Evolutionary conservation across 2,329 filamentous ascomycete species (phyloP).

Genomic region (Cercospora berteroae): DNA sequence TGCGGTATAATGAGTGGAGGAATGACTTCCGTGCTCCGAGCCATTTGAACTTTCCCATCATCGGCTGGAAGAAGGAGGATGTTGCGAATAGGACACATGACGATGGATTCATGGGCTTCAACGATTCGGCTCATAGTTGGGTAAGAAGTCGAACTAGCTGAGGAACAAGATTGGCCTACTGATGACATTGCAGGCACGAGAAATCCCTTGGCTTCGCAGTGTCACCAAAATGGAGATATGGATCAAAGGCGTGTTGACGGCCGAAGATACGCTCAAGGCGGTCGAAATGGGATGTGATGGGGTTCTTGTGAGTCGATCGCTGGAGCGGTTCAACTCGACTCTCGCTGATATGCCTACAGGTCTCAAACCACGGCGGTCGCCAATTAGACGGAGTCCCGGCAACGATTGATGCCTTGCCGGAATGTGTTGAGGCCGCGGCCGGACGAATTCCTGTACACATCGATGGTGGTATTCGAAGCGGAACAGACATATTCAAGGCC

Average conservation of each 20-base stretch:
- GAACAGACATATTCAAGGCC: slow-evolving; percentile 59
- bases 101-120: slow-evolving; percentile 31
- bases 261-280: slow-evolving; percentile 45
- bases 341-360: neutral
- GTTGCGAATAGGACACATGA: slow-evolving; percentile 34
- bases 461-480: slow-evolving; percentile 59
- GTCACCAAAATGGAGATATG: slow-evolving; percentile 52
- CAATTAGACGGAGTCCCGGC: slow-evolving; percentile 58
- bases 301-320: slow-evolving; percentile 35
- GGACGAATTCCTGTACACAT: slow-evolving; percentile 59
- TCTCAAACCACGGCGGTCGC: slow-evolving; percentile 54
- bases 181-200: slow-evolving; percentile 22
- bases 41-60: slow-evolving; percentile 26
- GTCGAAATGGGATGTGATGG: slow-evolving; percentile 45
- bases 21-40: slow-evolving; percentile 48
- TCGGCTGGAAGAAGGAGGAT: slow-evolving; percentile 29
- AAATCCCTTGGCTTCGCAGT: slow-evolving; percentile 51
- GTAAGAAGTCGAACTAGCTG: neutral
- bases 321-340: neutral
- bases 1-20: slow-evolving; percentile 54
- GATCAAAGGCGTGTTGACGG: slow-evolving; percentile 44
- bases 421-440: slow-evolving; percentile 40
- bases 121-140: slow-evolving; percentile 35
- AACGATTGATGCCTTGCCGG: slow-evolving; percentile 50
- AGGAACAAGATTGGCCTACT: neutral